Percentiles rank a stretch among this genome's conserved stretches.
phyloP scores from a whole-genome alignment of 768 basidiomycete genomes.

The Trametes sanguinea region DNA sequence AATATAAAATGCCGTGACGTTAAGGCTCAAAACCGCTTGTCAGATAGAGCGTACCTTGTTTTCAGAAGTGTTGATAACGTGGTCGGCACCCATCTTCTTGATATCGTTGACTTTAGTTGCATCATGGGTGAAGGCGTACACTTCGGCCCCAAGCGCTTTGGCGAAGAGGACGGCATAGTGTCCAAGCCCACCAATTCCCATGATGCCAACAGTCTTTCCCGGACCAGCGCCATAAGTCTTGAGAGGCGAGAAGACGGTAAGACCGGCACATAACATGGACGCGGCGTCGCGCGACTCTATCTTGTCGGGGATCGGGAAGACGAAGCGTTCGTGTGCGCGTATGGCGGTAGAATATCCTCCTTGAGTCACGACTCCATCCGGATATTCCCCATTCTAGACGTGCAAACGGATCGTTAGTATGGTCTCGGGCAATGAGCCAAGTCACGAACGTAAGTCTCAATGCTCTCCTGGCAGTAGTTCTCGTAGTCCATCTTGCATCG shows the following conservation, averaged over 20 bases:
- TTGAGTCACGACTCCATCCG: conserved; percentile 41
- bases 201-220: conserved; percentile 64
- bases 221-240: conserved; percentile 54
- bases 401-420: not conserved
- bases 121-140: conserved; percentile 60
- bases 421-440: too few relatives aligned
- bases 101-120: conserved; percentile 55
- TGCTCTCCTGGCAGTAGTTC: conserved; percentile 54
- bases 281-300: conserved; percentile 56
- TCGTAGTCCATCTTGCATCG: conserved; percentile 53
- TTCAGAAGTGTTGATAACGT: conserved; percentile 49
- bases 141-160: conserved; percentile 57
- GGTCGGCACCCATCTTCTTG: conserved; percentile 55
- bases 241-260: conserved; percentile 64
- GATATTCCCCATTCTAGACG: conserved; percentile 37
- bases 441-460: conserved; percentile 39
- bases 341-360: conserved; percentile 52
- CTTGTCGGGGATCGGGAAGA: conserved; percentile 57
- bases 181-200: conserved; percentile 66
- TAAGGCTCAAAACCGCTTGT: not conserved
- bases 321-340: conserved; percentile 53
- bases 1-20: not conserved
- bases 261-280: conserved; percentile 64
- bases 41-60: not conserved
- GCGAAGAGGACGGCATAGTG: conserved; percentile 44